These are phyloP conservation scores for Ustilago shanxiensis DNA, from an alignment of 1,284 basidiomycete genomes.

Conservation along the genomic window DNA sequence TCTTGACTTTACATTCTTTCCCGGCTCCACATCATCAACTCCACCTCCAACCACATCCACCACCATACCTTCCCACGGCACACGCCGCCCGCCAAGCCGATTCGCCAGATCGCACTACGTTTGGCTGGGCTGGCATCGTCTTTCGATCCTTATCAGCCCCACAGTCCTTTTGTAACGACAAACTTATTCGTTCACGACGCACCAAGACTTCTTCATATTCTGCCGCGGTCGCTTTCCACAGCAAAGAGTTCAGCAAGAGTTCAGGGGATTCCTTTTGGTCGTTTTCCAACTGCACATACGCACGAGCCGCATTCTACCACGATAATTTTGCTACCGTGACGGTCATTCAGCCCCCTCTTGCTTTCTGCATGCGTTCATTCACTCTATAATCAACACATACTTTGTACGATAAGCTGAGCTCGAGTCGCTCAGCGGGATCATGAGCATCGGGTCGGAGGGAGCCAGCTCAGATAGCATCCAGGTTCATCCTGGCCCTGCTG, in stretches of 20 bases:
- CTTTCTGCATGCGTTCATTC: conserved; percentile 29
- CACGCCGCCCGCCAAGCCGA: conserved; percentile 9
- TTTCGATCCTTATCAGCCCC: neutral
- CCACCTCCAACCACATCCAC: conserved; percentile 6
- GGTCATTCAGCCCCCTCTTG: neutral
- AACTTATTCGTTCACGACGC: neutral
- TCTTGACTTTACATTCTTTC: neutral
- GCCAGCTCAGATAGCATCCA: conserved; percentile 50
- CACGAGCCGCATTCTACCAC: neutral
- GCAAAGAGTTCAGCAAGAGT: too few species aligned
- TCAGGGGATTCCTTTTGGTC: neutral
- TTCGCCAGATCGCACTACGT: conserved; percentile 1
- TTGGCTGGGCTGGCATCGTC: conserved; percentile 10
- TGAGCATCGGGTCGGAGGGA: conserved; percentile 46
- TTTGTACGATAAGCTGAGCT: conserved; percentile 36
- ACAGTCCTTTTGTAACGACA: neutral
- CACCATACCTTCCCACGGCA: neutral
- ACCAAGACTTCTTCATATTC: neutral
- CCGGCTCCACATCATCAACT: conserved; percentile 1
- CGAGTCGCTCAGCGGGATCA: conserved; percentile 44
- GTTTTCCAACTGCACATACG: neutral
- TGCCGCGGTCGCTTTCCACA: neutral
- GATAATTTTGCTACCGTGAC: neutral
- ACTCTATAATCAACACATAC: conserved; percentile 11
- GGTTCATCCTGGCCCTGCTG: conserved; percentile 52